A percentile compares a stretch with the other conserved stretches of the same genome.
Evolutionary conservation across 306 rosid genomes (phyloP).

Genomic region (Cicer pinnatifidum): DNA sequence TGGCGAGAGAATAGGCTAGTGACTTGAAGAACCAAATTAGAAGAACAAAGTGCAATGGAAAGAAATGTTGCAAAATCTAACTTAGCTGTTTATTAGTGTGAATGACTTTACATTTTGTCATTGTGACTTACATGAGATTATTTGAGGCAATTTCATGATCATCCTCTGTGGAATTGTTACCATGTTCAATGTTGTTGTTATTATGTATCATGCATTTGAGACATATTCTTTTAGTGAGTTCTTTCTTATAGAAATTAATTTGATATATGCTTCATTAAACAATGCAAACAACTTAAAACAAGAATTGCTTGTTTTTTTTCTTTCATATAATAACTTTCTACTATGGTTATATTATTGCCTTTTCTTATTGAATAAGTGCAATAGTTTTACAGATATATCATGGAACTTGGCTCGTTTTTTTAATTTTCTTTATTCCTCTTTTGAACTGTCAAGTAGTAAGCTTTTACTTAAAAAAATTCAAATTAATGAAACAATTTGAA

Average conservation of each 20-base stretch:
- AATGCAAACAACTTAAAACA: too few species aligned
- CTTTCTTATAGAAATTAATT: neutral
- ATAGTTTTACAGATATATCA: neutral
- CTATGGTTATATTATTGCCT: neutral
- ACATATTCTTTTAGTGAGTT: conserved; percentile 22
- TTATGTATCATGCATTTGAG: neutral
- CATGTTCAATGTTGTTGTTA: conserved; percentile 2
- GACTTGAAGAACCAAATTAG: conserved; percentile 2
- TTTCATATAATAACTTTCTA: neutral
- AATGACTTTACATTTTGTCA: neutral
- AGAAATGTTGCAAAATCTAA: neutral
- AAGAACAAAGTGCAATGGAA: neutral
- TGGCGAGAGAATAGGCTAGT: neutral
- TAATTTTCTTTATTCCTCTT: too few species aligned
- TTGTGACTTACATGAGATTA: conserved; percentile 6
- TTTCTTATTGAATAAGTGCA: neutral
- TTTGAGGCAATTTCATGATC: conserved; percentile 21
- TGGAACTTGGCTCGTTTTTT: neutral
- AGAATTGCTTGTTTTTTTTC: too few species aligned
- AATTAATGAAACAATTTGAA: too few species aligned
- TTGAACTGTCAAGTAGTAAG: too few species aligned
- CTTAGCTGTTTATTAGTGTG: neutral
- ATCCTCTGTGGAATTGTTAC: conserved; percentile 8
- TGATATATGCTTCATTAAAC: neutral
- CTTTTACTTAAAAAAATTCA: too few species aligned